Conservation (phyloP, 352 stramenopile species). For the Thalassiosira oceanica region DNA sequence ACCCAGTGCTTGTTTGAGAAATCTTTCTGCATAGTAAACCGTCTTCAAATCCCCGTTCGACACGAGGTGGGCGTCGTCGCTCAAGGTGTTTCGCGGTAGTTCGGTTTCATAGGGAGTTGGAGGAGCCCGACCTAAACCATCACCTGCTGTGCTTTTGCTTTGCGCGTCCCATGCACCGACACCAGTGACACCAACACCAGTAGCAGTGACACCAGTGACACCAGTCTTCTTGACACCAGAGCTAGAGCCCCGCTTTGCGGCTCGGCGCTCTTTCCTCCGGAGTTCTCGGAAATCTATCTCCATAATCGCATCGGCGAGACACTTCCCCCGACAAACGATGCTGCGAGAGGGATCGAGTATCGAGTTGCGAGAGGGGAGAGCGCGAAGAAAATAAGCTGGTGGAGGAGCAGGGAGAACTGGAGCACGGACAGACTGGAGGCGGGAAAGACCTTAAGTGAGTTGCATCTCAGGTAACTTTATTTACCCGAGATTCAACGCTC, state of each 20-base stretch:
- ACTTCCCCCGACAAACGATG: no score
- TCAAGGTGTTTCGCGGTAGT: not conserved
- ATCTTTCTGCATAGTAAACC: slow-evolving; percentile 37
- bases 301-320: no score
- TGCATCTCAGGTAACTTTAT: no score
- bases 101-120: slow-evolving; percentile 4
- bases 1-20: slow-evolving; percentile 7
- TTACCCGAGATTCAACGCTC: no score
- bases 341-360: no score
- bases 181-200: not conserved
- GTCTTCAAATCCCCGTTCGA: slow-evolving; percentile 22
- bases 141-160: not conserved
- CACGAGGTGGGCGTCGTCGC: not conserved
- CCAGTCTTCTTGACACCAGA: no score
- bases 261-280: slow-evolving; percentile 27
- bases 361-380: no score
- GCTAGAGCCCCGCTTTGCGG: not conserved
- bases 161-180: not conserved
- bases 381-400: no score
- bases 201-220: not conserved
- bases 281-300: slow-evolving; percentile 45
- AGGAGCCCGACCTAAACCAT: not conserved
- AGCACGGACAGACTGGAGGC: no score
- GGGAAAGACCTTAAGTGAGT: no score
- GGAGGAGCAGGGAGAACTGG: no score